Conservation (phyloP, 75 land plant species). For the Gnetum montanum region DNA sequence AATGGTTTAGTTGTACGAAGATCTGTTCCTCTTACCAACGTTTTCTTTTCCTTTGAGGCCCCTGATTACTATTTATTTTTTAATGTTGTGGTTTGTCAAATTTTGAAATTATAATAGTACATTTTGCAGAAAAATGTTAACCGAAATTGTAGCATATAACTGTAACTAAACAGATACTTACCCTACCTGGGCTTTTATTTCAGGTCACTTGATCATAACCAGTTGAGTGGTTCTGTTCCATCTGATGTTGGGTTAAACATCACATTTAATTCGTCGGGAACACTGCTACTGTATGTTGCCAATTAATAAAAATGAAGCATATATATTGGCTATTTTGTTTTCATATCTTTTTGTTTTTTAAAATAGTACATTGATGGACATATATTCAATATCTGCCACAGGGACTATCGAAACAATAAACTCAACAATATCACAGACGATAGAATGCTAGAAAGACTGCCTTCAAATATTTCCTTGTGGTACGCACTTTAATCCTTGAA, state of each 20-base stretch:
- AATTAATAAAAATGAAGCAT: neutral
- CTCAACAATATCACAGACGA: slow-evolving; percentile 27
- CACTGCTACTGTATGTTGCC: slow-evolving; percentile 32
- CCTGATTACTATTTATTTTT: neutral
- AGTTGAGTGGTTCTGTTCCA: slow-evolving; percentile 38
- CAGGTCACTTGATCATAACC: slow-evolving; percentile 46
- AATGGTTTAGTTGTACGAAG: too few relatives aligned
- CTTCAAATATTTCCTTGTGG: slow-evolving; percentile 45
- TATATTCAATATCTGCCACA: slow-evolving; percentile 7
- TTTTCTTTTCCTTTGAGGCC: neutral
- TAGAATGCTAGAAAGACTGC: slow-evolving; percentile 2
- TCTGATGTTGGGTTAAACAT: slow-evolving; percentile 25
- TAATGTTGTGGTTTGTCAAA: neutral
- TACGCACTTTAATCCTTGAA: slow-evolving; percentile 7
- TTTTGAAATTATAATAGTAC: too few relatives aligned
- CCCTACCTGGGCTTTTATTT: slow-evolving; percentile 25
- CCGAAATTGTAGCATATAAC: too few relatives aligned
- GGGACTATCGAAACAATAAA: slow-evolving; percentile 35
- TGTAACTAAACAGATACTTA: too few relatives aligned
- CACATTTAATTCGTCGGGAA: slow-evolving; percentile 15
- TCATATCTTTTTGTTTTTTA: neutral
- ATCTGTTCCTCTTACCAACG: too few relatives aligned
- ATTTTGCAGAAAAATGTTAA: too few relatives aligned
- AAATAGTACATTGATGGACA: neutral
- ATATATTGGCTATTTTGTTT: neutral